Conservation (phyloP, 1,139 yeast genomes). For the Suhomyces yuchorum region DNA sequence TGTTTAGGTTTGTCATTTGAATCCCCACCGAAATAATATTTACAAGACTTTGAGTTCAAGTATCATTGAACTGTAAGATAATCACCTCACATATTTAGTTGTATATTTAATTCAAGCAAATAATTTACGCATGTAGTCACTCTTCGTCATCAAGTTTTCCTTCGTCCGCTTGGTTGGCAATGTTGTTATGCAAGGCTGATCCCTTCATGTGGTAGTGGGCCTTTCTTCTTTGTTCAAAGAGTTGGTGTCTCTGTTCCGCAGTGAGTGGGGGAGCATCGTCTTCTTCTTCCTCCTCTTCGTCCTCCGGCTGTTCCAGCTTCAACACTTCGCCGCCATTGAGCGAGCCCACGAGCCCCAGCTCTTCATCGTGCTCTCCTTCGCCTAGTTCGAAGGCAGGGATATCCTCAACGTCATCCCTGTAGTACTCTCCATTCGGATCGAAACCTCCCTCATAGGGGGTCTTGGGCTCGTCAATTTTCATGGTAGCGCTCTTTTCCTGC, state of each 20-base stretch:
- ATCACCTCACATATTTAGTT: no score
- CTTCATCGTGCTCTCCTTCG: constrained; percentile 39
- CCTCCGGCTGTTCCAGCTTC: constrained; percentile 37
- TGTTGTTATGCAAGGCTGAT: constrained; percentile 45
- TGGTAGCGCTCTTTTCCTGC: constrained; percentile 69
- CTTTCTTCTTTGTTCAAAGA: constrained; percentile 76
- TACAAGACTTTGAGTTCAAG: no score
- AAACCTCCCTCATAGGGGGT: constrained; percentile 96
- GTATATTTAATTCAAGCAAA: no score
- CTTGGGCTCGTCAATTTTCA: constrained; percentile 94
- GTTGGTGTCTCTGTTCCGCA: constrained; percentile 63
- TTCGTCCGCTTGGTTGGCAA: constrained; percentile 32
- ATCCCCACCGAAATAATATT: no score
- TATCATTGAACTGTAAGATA: no score
- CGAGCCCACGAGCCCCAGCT: constrained; percentile 24
- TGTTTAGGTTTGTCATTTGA: no score
- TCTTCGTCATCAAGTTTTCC: constrained; percentile 7
- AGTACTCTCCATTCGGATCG: constrained; percentile 81
- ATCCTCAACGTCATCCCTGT: constrained; percentile 62
- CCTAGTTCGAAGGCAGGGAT: constrained; percentile 48
- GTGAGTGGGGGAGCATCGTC: constrained; percentile 28
- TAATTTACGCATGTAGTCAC: no score
- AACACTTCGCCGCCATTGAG: constrained; percentile 44
- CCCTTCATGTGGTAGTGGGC: constrained; percentile 76
- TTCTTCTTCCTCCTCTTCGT: constrained; percentile 34